phyloP scores from a whole-genome alignment of 1,284 basidiomycete species.

The Rugosomyces carneus region DNA sequence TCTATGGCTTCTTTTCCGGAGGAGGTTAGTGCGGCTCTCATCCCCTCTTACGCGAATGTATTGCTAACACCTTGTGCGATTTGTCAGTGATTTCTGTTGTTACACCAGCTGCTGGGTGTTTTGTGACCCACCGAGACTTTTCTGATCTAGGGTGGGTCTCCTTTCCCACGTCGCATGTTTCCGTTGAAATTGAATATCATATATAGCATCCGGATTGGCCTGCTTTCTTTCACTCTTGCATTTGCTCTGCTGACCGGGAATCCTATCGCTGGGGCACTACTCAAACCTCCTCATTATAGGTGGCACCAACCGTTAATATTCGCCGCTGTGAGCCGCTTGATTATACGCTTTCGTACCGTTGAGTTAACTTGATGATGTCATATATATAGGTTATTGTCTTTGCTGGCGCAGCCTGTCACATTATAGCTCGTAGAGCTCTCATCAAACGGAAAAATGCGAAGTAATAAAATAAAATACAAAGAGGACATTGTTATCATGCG shows the following conservation, averaged over 20 bases:
- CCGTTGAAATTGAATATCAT: neutral
- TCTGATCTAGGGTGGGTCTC: constrained; percentile 37
- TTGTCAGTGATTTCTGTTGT: constrained; percentile 35
- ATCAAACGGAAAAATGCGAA: constrained; percentile 21
- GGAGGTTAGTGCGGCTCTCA: constrained; percentile 28
- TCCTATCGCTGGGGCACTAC: constrained; percentile 40
- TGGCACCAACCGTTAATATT: constrained; percentile 40
- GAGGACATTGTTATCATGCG: neutral
- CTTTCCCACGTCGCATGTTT: neutral
- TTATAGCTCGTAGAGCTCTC: constrained; percentile 23
- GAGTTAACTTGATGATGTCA: neutral
- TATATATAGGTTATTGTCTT: constrained; percentile 28
- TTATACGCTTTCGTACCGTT: neutral
- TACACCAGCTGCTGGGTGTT: constrained; percentile 35
- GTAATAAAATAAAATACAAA: constrained; percentile 4
- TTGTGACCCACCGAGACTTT: constrained; percentile 31
- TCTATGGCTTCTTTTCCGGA: constrained; percentile 45
- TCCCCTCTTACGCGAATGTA: neutral
- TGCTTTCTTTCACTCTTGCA: constrained; percentile 33
- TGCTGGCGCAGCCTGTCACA: constrained; percentile 22
- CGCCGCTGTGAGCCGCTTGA: constrained; percentile 29
- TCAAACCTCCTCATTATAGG: constrained; percentile 29
- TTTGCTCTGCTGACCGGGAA: constrained; percentile 40
- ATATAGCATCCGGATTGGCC: constrained; percentile 33
- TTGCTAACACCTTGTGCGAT: neutral